Conservation (phyloP, 768 basidiomycete species). For the Xanthoconium stramineum region DNA sequence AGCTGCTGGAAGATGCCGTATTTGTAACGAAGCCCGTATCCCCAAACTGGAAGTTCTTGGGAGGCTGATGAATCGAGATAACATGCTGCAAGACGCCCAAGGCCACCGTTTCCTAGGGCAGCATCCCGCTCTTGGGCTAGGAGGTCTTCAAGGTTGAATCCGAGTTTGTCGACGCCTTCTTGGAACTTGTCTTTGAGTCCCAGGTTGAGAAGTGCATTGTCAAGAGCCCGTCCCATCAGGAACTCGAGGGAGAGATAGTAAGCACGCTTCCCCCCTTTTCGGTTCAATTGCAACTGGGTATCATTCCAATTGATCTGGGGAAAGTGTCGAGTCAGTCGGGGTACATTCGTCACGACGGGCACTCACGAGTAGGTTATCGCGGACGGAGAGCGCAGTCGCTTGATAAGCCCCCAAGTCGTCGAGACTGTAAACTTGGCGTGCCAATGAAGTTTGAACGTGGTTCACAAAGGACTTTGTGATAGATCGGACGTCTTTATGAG, state of each 20-base stretch:
- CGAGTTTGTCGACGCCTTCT: constrained; percentile 68
- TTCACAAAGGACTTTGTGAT: constrained; percentile 76
- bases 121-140: constrained; percentile 91
- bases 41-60: constrained; percentile 91
- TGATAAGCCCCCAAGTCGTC: constrained; percentile 88
- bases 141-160: constrained; percentile 87
- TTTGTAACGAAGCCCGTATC: constrained; percentile 89
- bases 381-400: constrained; percentile 81
- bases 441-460: constrained; percentile 86
- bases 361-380: constrained; percentile 82
- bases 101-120: constrained; percentile 90
- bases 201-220: constrained; percentile 85
- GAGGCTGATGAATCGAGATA: constrained; percentile 93
- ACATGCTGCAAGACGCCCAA: constrained; percentile 95
- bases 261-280: constrained; percentile 82
- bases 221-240: constrained; percentile 78
- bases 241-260: constrained; percentile 98
- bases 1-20: constrained; percentile 96
- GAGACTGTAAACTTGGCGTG: constrained; percentile 87
- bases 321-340: not conserved
- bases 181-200: constrained; percentile 75
- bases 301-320: constrained; percentile 79
- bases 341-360: not conserved
- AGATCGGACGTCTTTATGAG: constrained; percentile 46
- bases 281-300: constrained; percentile 72